Conservation (phyloP, 768 basidiomycete genomes). For the Pisolithus sp. region DNA sequence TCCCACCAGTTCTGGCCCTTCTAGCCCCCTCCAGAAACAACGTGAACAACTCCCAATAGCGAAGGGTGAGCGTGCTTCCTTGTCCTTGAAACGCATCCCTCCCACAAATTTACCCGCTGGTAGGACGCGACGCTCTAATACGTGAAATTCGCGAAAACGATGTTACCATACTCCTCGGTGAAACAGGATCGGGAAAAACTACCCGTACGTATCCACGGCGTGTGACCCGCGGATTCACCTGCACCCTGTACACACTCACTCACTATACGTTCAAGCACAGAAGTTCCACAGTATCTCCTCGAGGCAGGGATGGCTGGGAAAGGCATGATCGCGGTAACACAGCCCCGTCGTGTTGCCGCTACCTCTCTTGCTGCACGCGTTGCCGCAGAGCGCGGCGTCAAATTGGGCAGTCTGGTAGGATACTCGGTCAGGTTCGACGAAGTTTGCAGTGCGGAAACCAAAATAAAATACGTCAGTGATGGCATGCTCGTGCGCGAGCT, state of each 20-base stretch:
- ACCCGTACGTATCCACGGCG: slow-evolving; percentile 66
- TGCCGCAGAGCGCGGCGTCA: slow-evolving; percentile 69
- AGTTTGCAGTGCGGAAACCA: slow-evolving; percentile 57
- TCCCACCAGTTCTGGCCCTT: slow-evolving; percentile 1
- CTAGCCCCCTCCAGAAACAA: slow-evolving; percentile 48
- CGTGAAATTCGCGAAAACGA: slow-evolving; percentile 71
- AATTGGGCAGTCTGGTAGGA: slow-evolving; percentile 76
- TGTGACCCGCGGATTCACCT: not conserved
- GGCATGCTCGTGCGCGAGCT: slow-evolving; percentile 97
- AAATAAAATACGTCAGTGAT: slow-evolving; percentile 95
- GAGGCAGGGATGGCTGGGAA: slow-evolving; percentile 68
- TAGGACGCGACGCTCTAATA: slow-evolving; percentile 72
- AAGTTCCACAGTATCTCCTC: slow-evolving; percentile 93
- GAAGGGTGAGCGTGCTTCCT: slow-evolving; percentile 44
- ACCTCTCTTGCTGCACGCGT: slow-evolving; percentile 92
- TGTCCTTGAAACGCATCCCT: not conserved
- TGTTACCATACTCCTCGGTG: slow-evolving; percentile 85
- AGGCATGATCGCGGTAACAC: slow-evolving; percentile 85
- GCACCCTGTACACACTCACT: slow-evolving; percentile 6
- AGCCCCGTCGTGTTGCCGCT: slow-evolving; percentile 92
- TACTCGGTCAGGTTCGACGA: slow-evolving; percentile 98
- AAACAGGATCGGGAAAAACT: slow-evolving; percentile 98
- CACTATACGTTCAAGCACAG: slow-evolving; percentile 40
- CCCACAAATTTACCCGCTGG: not conserved
- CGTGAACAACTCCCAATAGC: slow-evolving; percentile 73